These are phyloP conservation scores for Lepiota brunneoincarnata DNA, from an alignment of 768 basidiomycete species.

Conservation along the genomic window DNA sequence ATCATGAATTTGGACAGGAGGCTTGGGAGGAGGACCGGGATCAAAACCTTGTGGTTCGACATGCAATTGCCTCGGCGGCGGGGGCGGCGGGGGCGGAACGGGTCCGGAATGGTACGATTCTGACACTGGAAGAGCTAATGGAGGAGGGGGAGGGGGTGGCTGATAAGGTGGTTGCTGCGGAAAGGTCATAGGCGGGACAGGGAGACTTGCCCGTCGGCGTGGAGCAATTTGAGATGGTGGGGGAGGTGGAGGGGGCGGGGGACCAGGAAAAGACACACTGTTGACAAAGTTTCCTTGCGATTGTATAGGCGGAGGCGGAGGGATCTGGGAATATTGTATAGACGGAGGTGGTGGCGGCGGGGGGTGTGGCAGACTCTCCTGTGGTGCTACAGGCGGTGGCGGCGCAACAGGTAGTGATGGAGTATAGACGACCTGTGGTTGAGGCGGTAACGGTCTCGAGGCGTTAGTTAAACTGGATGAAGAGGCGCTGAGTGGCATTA, in stretches of 20 bases:
- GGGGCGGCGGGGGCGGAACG: conserved; percentile 24
- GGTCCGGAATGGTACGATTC: conserved; percentile 26
- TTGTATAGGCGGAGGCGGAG: conserved; percentile 7
- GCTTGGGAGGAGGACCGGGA: conserved; percentile 34
- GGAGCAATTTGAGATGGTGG: conserved; percentile 17
- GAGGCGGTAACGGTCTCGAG: conserved; percentile 23
- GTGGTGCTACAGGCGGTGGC: conserved; percentile 23
- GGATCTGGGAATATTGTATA: conserved; percentile 17
- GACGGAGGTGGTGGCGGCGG: conserved; percentile 22
- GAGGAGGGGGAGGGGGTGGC: conserved; percentile 36
- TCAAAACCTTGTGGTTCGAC: background rate
- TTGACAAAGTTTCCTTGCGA: conserved; percentile 18
- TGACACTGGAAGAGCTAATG: conserved; percentile 20
- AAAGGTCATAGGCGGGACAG: conserved; percentile 45
- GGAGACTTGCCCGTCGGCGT: conserved; percentile 36
- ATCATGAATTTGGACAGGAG: conserved; percentile 29
- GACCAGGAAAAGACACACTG: conserved; percentile 18
- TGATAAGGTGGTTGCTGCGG: conserved; percentile 32
- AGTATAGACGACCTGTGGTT: conserved; percentile 31
- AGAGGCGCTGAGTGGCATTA: conserved; percentile 16
- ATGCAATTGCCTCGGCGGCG: conserved; percentile 8
- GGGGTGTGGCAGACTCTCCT: conserved; percentile 22
- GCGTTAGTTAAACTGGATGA: conserved; percentile 9
- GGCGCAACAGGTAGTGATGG: conserved; percentile 42
- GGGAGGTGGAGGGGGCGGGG: conserved; percentile 29